Conservation (phyloP, 352 stramenopile genomes). For the Globisporangium emineosum region DNA sequence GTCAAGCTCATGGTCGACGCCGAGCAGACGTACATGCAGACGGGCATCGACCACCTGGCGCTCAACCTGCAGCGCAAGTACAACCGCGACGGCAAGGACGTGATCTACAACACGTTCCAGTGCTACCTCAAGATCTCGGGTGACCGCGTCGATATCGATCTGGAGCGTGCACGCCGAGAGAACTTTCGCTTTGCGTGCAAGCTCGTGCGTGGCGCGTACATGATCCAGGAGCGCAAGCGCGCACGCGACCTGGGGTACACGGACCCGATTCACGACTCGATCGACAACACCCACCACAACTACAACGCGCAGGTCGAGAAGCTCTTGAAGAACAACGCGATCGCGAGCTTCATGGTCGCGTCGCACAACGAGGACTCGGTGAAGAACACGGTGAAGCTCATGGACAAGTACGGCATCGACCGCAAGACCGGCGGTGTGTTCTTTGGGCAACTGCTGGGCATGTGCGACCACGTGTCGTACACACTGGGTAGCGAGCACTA, state of each 20-base stretch:
- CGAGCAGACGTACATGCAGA: conserved; percentile 97
- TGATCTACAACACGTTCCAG: conserved; percentile 99
- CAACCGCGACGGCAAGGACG: conserved; percentile 80
- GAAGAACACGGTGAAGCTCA: conserved; percentile 89
- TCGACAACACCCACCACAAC: conserved; percentile 92
- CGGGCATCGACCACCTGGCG: conserved; percentile 95
- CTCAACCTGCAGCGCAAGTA: conserved; percentile 86
- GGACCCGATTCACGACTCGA: conserved; percentile 92
- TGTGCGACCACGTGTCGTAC: conserved; percentile 97
- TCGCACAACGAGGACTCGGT: conserved; percentile 96
- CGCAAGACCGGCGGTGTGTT: conserved; percentile 73
- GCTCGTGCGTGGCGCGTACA: conserved; percentile 97
- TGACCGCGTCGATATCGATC: conserved; percentile 88
- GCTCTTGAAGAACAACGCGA: conserved; percentile 82
- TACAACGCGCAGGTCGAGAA: conserved; percentile 93
- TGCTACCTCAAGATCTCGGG: conserved; percentile 96
- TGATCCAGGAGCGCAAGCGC: conserved; percentile 94
- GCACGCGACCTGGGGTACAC: conserved; percentile 71
- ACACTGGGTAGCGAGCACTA: conserved; percentile 91
- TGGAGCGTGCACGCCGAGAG: conserved; percentile 89
- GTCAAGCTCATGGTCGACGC: conserved; percentile 98
- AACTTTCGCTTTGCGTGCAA: conserved; percentile 96
- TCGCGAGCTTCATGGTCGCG: conserved; percentile 96
- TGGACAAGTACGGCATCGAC: conserved; percentile 89
- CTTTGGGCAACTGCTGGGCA: conserved; percentile 98